Evolutionary conservation across 768 basidiomycete genomes (phyloP).

Genomic region (Boletus rubropictus): DNA sequence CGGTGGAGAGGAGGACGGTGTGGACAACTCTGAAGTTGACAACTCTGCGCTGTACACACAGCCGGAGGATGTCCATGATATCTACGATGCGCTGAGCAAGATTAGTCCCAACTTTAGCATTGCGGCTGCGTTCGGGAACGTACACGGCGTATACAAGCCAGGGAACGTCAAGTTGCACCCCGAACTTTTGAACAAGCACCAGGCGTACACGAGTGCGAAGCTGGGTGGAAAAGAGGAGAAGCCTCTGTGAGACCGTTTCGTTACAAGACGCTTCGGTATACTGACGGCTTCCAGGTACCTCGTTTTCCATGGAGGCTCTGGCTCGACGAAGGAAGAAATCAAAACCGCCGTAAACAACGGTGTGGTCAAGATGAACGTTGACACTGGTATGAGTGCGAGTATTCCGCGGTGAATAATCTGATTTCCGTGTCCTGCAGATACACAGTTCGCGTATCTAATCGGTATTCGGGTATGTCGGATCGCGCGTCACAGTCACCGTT

Average conservation of each 20-base stretch:
- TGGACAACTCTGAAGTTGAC: constrained; percentile 95
- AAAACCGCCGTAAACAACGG: constrained; percentile 83
- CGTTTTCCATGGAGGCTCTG: constrained; percentile 99
- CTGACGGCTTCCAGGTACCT: constrained; percentile 59
- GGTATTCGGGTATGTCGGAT: constrained; percentile 63
- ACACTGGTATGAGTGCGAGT: constrained; percentile 51
- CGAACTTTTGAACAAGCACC: constrained; percentile 88
- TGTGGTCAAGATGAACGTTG: constrained; percentile 99
- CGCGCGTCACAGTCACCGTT: not conserved
- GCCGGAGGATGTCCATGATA: constrained; percentile 91
- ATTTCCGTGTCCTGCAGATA: constrained; percentile 41
- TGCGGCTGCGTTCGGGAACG: constrained; percentile 97
- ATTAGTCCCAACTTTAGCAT: constrained; percentile 95
- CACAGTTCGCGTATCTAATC: constrained; percentile 83
- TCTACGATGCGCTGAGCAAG: constrained; percentile 74
- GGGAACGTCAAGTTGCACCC: constrained; percentile 95
- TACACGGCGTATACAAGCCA: constrained; percentile 99
- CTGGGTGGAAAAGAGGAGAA: constrained; percentile 55
- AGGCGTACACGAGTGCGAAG: constrained; percentile 66
- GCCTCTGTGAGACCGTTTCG: constrained; percentile 62
- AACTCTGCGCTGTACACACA: constrained; percentile 95
- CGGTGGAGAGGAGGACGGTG: constrained; percentile 98
- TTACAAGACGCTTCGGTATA: not conserved
- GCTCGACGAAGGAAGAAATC: constrained; percentile 95
- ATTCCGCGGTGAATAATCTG: not conserved